Conservation (phyloP, 2,329 filamentous ascomycete species). For the Pseudofabraea citricarpa region DNA sequence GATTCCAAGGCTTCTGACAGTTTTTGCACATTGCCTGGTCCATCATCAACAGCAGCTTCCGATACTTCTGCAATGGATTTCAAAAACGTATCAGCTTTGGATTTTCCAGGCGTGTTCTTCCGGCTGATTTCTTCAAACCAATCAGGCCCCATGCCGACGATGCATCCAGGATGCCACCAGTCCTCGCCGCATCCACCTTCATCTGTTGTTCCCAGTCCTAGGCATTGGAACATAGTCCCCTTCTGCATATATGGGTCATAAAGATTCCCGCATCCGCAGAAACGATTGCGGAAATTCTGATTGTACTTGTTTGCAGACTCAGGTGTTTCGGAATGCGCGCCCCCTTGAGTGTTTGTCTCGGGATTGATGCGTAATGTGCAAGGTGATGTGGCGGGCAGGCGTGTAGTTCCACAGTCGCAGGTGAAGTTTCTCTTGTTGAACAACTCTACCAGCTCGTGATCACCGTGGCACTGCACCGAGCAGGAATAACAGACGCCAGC, state of each 20-base stretch:
- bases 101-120: constrained; percentile 33
- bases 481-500: constrained; percentile 95
- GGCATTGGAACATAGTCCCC: constrained; percentile 96
- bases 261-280: constrained; percentile 83
- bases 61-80: constrained; percentile 46
- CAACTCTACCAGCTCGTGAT: constrained; percentile 90
- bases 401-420: constrained; percentile 91
- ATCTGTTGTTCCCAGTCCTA: constrained; percentile 75
- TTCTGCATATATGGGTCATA: constrained; percentile 89
- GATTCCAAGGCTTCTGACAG: constrained; percentile 20
- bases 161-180: constrained; percentile 94
- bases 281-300: constrained; percentile 88
- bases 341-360: constrained; percentile 69
- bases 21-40: constrained; percentile 12
- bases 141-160: constrained; percentile 72
- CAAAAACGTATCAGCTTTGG: constrained; percentile 30
- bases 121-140: too few relatives aligned
- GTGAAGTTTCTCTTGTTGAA: constrained; percentile 95
- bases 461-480: constrained; percentile 93
- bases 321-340: constrained; percentile 71
- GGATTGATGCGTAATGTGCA: constrained; percentile 73
- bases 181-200: constrained; percentile 92
- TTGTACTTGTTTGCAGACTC: constrained; percentile 81
- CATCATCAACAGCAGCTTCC: constrained; percentile 27
- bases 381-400: constrained; percentile 60